Evolutionary conservation across 306 rosid genomes (phyloP).

Genomic region (Glycine soja): DNA sequence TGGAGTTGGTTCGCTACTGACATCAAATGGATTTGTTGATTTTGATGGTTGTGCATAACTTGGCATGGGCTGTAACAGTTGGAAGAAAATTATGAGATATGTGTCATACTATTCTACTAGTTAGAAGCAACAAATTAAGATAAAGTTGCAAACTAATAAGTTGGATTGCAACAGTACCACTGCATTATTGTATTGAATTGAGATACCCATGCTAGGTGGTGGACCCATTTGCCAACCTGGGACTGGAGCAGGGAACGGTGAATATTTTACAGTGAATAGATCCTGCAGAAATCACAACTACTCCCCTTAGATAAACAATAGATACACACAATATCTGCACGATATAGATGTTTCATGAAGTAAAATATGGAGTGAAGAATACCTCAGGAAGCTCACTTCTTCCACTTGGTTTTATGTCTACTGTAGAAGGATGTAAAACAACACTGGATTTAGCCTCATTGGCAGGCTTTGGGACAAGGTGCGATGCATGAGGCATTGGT

Average conservation of each 20-base stretch:
- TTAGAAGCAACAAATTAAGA: conserved; percentile 32
- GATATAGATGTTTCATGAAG: conserved; percentile 34
- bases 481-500: conserved; percentile 56
- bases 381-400: conserved; percentile 89
- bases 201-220: conserved; percentile 64
- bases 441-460: conserved; percentile 49
- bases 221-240: conserved; percentile 82
- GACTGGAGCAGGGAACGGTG: conserved; percentile 64
- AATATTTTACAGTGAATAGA: conserved; percentile 64
- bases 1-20: conserved; percentile 61
- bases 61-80: conserved; percentile 64
- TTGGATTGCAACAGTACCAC: conserved; percentile 55
- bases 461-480: conserved; percentile 49
- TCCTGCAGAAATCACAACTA: conserved; percentile 66
- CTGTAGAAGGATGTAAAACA: conserved; percentile 56
- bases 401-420: conserved; percentile 63
- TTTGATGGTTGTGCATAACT: conserved; percentile 62
- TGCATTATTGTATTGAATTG: conserved; percentile 62
- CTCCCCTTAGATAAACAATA: conserved; percentile 35
- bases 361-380: conserved; percentile 35
- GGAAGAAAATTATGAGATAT: conserved; percentile 47
- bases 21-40: conserved; percentile 85
- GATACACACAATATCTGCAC: conserved; percentile 21
- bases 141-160: conserved; percentile 7
- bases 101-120: conserved; percentile 39